Evolutionary conservation across 306 rosid species (phyloP), one percentile per base, ranked within the genome.

Genomic region (Purshia tridentata): DNA sequence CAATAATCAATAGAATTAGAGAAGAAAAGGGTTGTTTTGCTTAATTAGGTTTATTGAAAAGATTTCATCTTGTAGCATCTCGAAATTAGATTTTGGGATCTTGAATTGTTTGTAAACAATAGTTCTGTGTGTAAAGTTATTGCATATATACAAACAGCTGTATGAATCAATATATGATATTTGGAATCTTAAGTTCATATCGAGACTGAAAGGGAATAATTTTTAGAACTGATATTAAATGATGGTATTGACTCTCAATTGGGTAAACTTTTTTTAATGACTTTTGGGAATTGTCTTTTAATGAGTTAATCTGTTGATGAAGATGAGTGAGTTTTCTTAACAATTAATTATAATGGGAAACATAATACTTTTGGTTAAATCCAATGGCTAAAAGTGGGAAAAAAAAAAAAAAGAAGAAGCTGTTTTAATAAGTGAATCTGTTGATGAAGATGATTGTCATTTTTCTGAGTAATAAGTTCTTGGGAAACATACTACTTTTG

Each of bases 11-110:
- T 16, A 42, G 61, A 66, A 15, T 45, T 46, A 19, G 45, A 19
- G 20, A 64, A 9, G 20, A 29, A 56, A 3, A 59, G 61, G 20
- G 65, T 57, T 22, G 49, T 72, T 18, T 72, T 19, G 29, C 48
- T 18, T 2, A 39, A 45, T 46, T 15, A 8, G 69, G 55, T 45
- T 40, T 51, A 22, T 29, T 22, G 49, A 29, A 48, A 37, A 40
- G 44, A 56, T 69, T 67, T 48, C 61, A 5, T 69, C 59, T 72
- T 65, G 35, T 40, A 45, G 63, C 35, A 23, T 65, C 8, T 60
- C 45, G 20, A 57, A 60, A 53, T 61, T 42, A 51, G 66, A 22
- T 72, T 22, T 76, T 35, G 66, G 72, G 70, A 76, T 76, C 59
- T 41, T 65, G 42, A 9, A 3, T 46, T 15, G 5, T 44, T 4